Base-by-base conservation (phyloP, 371 early-diverging fungal species). In the Apophysomyces ossiformis region DNA sequence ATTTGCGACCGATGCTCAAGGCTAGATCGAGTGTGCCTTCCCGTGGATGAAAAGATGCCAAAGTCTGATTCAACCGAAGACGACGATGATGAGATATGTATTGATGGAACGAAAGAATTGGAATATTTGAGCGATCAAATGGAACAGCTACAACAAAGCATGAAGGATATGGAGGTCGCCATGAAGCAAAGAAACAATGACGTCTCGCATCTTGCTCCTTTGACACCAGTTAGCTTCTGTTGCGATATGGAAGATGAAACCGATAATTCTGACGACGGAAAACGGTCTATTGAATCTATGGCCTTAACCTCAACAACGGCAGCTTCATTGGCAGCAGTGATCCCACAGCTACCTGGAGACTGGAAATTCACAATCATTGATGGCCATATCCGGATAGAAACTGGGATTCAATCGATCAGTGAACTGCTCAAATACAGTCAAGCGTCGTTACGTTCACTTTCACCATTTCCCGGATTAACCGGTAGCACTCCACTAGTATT, bases 71-170 rank as follows among this genome's bases (percentile, higher is more conserved):
- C 16, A 13, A 13, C 16, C 7, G 46, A 45, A n/a, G 46, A 45
- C 46, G 46, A 45, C 13, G 46, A 45, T 2, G 46, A 45, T 18
- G 46, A 45, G 16, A 13, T 45, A 13, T 45, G 13, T 45, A 45
- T 45, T 13, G 46, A 45, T 13, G 46, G 46, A 45, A 45, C 46
- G 16, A 45, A 45, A 45, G 46, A 45, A 45, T n/a, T 45, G 46
- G 46, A 45, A 18, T 45, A 45, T 7, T 13, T 45, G 2, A 15
- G 2, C 46, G n/a, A 45, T 13, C 46, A 45, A 45, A 45, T 45
- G 46, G 46, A 45, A 45, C 46, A 45, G 11, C 16, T 45, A 2
- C 46, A 45, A 18, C 46, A 45, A 45, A 18, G 16, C 6, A 45
- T 45, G 46, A 45, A 45, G 13, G 16, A 13, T 13, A 45, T 45